These are phyloP conservation scores for Psilocybe cyanescens DNA, from an alignment of 768 basidiomycete species.

Conservation along the genomic window DNA sequence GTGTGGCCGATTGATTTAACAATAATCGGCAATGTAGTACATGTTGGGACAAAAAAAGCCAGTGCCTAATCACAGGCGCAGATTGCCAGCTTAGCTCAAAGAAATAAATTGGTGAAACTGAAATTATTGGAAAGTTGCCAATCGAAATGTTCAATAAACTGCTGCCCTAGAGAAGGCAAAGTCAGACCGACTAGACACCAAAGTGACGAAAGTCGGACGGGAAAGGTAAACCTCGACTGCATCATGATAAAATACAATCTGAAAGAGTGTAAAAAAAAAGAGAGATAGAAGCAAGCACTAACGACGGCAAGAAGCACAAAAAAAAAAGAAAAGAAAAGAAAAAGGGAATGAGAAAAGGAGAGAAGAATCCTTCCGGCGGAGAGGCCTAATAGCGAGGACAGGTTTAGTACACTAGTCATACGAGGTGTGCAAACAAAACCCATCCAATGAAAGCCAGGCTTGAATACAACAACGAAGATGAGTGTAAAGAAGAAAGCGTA, in stretches of 20 bases:
- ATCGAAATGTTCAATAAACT: constrained; percentile 20
- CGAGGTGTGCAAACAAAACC: neutral
- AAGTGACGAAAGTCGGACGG: neutral
- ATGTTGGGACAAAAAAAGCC: constrained; percentile 29
- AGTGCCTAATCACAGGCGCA: constrained; percentile 13
- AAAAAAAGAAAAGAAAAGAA: neutral
- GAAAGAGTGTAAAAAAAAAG: neutral
- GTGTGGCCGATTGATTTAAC: constrained; percentile 26
- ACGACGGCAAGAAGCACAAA: neutral
- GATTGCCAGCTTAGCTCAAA: neutral
- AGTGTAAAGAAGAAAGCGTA: neutral
- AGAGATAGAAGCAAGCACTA: constrained; percentile 12
- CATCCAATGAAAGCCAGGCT: neutral
- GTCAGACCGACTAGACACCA: constrained; percentile 3
- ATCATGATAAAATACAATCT: neutral
- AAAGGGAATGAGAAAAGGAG: neutral
- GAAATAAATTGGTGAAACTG: neutral
- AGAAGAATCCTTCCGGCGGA: constrained; percentile 7
- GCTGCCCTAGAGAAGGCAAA: constrained; percentile 5
- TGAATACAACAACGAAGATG: neutral
- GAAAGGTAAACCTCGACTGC: neutral
- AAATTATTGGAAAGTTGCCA: constrained; percentile 23
- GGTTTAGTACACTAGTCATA: neutral
- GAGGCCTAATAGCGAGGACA: neutral
- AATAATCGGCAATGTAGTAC: constrained; percentile 26